Evolutionary conservation across 192 early-diverging fungal species (phyloP), one percentile per base, ranked within the genome.

Genomic region (Podila verticillata): DNA sequence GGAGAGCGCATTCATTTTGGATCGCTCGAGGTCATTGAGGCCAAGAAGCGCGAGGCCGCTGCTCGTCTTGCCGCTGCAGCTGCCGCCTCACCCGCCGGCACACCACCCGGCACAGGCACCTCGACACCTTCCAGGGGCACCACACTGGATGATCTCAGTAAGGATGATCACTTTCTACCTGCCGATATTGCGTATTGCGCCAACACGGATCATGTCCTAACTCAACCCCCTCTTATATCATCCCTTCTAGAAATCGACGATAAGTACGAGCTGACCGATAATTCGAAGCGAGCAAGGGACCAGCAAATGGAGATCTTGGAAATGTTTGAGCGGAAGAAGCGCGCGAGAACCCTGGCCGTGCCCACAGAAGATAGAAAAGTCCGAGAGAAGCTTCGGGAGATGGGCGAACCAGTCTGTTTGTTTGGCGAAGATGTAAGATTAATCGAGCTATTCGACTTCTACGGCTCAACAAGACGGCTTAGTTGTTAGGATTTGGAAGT

Each of bases 281-380:
- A 86, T 32, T 80, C 84, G 4, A 78, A 84, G 57, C 62, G 82
- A 59, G 88, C 77, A 48, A 73, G 84, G 19, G 87, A 83, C 47
- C 86, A 86, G 22, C 83, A 91, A 48, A 72, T 64, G 31, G 88
- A 87, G 34, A 78, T 91, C 20, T 66, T 93, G 59, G 88, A 91
- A 13, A 91, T 92, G 75, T 92, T 94, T 74, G 92, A 93, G 35
- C 87, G 94, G 39, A 92, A 93, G 72, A 87, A 91, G 63, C 75
- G 93, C 2, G 94, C 95, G 1, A 83, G 93, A 44, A 82, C 89
- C 30, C 72, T 99, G 4, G 96, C 93, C 24, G 95, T 98, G 0
- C 97, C 97, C 4, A 99, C 97, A 9, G 93, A 96, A 48, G 97
- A 99, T 82, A 72, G 75, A 17, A 84, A 89, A 48, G 96, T 99